Percentiles rank a stretch among this genome's conserved stretches.
Conservation (phyloP, 208 protist species). For the Acanthamoeba castellanii region DNA sequence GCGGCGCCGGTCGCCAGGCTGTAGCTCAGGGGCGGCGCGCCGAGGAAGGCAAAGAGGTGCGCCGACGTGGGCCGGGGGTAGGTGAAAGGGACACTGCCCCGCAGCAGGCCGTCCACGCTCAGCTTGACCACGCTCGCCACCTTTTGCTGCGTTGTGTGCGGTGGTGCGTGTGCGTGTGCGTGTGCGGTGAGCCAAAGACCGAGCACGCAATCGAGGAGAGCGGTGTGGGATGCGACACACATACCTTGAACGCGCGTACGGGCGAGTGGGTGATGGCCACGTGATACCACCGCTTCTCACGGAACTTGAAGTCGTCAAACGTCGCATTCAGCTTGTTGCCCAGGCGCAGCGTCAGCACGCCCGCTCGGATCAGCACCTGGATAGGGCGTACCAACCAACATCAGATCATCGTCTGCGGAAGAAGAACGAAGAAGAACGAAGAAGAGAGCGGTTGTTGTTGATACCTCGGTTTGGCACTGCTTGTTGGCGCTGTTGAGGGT, state of each 20-base stretch:
- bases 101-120: constrained; percentile 55
- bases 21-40: not conserved
- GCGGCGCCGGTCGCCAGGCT: not conserved
- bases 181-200: not conserved
- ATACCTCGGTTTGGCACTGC: constrained; percentile 18
- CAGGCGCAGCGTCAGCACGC: not conserved
- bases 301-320: constrained; percentile 70
- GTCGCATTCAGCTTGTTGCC: not conserved
- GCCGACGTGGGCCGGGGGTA: not conserved
- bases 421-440: not conserved
- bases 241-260: not conserved
- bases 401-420: not conserved
- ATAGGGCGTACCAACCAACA: not conserved
- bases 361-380: not conserved
- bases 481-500: constrained; percentile 21
- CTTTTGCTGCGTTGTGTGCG: constrained; percentile 26
- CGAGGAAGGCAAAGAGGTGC: constrained; percentile 5
- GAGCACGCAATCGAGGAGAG: no score
- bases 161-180: not conserved
- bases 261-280: constrained; percentile 35
- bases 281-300: constrained; percentile 69
- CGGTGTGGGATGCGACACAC: no score
- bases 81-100: not conserved
- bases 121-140: constrained; percentile 30
- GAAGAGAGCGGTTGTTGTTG: not conserved